These are phyloP conservation scores for Breviolum minutum DNA, from an alignment of 73 alveolate species.

Conservation along the genomic window DNA sequence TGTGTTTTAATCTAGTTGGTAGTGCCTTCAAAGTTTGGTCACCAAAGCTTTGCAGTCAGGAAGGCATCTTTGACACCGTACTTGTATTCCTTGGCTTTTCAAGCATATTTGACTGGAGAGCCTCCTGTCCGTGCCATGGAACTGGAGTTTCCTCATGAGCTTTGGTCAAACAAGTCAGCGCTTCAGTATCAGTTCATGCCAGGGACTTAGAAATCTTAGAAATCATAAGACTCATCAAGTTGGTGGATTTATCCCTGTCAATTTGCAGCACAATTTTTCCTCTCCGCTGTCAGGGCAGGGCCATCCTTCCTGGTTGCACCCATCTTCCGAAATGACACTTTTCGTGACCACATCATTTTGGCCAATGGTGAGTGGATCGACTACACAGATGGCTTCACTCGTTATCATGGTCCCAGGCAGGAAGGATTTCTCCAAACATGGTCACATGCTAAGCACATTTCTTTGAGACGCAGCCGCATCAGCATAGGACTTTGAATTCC, in stretches of 20 bases:
- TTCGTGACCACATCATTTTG: conserved; percentile 3
- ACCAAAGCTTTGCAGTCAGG: not conserved
- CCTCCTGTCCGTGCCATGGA: conserved; percentile 76
- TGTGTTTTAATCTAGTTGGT: too few relatives aligned
- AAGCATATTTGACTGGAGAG: conserved; percentile 36
- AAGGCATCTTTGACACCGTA: conserved; percentile 58
- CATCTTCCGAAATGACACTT: conserved; percentile 45
- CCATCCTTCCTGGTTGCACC: conserved; percentile 70
- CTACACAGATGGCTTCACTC: conserved; percentile 31
- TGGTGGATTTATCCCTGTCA: not conserved
- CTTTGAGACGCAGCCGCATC: too few relatives aligned
- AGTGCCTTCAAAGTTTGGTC: not conserved
- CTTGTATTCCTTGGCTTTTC: conserved; percentile 31
- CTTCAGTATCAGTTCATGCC: conserved; percentile 51
- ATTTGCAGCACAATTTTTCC: too few relatives aligned
- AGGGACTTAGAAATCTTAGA: conserved; percentile 17
- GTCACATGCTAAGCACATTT: not conserved
- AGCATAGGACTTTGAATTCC: not conserved
- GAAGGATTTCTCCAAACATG: not conserved
- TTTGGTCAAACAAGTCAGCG: conserved; percentile 19
- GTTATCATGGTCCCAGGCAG: conserved; percentile 20
- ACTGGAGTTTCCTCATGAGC: conserved; percentile 47
- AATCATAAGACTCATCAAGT: not conserved
- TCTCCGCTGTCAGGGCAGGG: conserved; percentile 3
- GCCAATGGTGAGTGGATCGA: conserved; percentile 36